These are phyloP conservation scores for Naganishia vaughanmartiniae DNA, from an alignment of 768 basidiomycete genomes.

Conservation along the genomic window DNA sequence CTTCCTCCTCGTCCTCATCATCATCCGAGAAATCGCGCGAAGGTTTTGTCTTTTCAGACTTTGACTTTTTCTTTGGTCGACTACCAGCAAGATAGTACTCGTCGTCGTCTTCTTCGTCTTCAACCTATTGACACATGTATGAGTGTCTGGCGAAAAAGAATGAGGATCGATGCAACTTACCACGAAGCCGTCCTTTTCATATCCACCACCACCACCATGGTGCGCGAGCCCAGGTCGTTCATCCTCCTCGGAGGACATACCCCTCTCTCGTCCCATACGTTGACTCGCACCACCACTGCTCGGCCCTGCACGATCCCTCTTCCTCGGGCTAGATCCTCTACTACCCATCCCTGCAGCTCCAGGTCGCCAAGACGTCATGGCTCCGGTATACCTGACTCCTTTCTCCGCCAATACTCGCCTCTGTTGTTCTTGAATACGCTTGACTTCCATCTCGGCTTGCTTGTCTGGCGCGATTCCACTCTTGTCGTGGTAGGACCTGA, in stretches of 20 bases:
- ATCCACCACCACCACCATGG: slow-evolving; percentile 39
- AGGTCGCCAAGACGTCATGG: slow-evolving; percentile 20
- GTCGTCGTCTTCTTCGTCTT: slow-evolving; percentile 33
- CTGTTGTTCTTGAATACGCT: slow-evolving; percentile 29
- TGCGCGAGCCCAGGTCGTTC: slow-evolving; percentile 4
- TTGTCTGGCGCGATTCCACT: slow-evolving; percentile 28
- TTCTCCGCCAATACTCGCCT: slow-evolving; percentile 22
- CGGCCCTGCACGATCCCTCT: slow-evolving; percentile 30
- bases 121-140: slow-evolving; percentile 27
- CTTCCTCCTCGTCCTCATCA: slow-evolving; percentile 30
- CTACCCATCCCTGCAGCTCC: slow-evolving; percentile 20
- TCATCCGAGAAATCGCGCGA: slow-evolving; percentile 24
- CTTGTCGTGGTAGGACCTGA: slow-evolving; percentile 26
- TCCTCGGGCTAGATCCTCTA: slow-evolving; percentile 27
- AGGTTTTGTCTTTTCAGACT: slow-evolving; percentile 1
- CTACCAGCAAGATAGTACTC: slow-evolving; percentile 11
- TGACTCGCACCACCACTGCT: slow-evolving; percentile 1
- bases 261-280: slow-evolving; percentile 18
- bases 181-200: slow-evolving; percentile 51
- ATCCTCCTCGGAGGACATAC: slow-evolving; percentile 20
- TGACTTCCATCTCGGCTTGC: slow-evolving; percentile 28
- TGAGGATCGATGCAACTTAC: slow-evolving; percentile 25
- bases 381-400: slow-evolving; percentile 24
- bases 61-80: slow-evolving; percentile 37
- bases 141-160: neutral